phyloP scores from a whole-genome alignment of 73 alveolate genomes.

The Paramecium pentaurelia region DNA sequence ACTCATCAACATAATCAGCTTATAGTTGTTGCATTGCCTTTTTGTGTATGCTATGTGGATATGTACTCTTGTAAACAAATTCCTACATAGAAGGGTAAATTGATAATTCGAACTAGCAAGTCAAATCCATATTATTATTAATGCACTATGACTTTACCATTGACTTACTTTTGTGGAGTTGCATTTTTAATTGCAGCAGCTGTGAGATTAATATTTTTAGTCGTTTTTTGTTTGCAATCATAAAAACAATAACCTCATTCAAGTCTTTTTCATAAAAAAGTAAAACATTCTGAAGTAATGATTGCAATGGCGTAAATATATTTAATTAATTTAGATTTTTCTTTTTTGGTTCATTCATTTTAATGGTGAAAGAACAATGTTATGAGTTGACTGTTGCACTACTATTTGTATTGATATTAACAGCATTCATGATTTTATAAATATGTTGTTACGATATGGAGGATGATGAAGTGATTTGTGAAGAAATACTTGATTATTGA shows the following conservation, averaged over 20 bases:
- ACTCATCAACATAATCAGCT: not conserved
- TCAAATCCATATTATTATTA: not conserved
- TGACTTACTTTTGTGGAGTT: conserved; percentile 9
- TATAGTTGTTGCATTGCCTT: conserved; percentile 30
- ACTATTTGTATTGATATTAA: not conserved
- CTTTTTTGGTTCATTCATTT: conserved; percentile 3
- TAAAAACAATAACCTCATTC: not conserved
- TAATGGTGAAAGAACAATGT: conserved; percentile 25
- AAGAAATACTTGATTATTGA: conserved; percentile 32
- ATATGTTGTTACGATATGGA: conserved; percentile 33
- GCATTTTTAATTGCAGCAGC: not conserved
- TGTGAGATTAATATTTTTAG: not conserved
- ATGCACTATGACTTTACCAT: not conserved
- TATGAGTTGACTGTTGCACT: not conserved
- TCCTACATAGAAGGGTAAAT: not conserved
- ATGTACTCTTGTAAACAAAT: not conserved
- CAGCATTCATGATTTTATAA: conserved; percentile 31
- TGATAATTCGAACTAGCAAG: not conserved
- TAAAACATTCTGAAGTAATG: not conserved
- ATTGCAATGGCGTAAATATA: conserved; percentile 6
- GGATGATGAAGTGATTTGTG: conserved; percentile 8
- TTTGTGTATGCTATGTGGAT: not conserved
- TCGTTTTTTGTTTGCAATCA: conserved; percentile 23
- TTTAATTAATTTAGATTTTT: not conserved
- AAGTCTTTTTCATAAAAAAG: not conserved